Percentiles rank a stretch among this genome's conserved stretches.
Conservation (phyloP, 2,329 filamentous ascomycete species). For the Aspergillus proliferans region DNA sequence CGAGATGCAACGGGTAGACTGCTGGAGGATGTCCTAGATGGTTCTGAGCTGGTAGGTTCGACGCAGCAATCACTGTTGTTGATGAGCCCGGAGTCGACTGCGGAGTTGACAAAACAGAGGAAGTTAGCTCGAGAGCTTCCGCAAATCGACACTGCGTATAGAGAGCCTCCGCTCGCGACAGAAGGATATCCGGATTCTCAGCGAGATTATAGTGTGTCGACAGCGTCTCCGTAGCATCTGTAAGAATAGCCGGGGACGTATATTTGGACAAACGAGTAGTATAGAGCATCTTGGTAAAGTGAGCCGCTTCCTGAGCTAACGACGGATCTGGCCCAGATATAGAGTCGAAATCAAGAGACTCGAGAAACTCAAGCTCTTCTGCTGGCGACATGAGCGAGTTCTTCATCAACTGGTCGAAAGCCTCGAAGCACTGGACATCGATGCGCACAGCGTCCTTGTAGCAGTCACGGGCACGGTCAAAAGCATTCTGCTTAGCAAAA, state of each 20-base stretch:
- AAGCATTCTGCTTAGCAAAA: constrained; percentile 94
- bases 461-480: constrained; percentile 94
- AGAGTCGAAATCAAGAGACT: constrained; percentile 83
- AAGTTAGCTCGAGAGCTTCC: constrained; percentile 77
- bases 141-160: constrained; percentile 94
- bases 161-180: constrained; percentile 82
- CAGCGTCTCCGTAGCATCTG: constrained; percentile 78
- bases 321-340: constrained; percentile 63
- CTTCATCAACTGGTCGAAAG: constrained; percentile 95
- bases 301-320: constrained; percentile 74
- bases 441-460: constrained; percentile 97
- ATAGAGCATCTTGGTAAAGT: constrained; percentile 94
- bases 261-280: constrained; percentile 95
- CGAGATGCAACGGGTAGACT: constrained; percentile 84
- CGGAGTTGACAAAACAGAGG: constrained; percentile 72
- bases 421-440: constrained; percentile 96
- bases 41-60: constrained; percentile 26
- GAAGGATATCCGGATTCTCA: constrained; percentile 79
- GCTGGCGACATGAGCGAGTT: constrained; percentile 85
- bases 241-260: constrained; percentile 75
- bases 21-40: constrained; percentile 40
- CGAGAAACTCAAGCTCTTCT: constrained; percentile 84
- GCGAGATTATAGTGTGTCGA: constrained; percentile 88
- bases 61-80: constrained; percentile 14
- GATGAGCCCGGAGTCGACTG: constrained; percentile 67